A percentile compares a stretch with the other conserved stretches of the same genome.
Evolutionary conservation across 257 asterid species (phyloP).

Genomic region (Leptodermis oblonga): DNA sequence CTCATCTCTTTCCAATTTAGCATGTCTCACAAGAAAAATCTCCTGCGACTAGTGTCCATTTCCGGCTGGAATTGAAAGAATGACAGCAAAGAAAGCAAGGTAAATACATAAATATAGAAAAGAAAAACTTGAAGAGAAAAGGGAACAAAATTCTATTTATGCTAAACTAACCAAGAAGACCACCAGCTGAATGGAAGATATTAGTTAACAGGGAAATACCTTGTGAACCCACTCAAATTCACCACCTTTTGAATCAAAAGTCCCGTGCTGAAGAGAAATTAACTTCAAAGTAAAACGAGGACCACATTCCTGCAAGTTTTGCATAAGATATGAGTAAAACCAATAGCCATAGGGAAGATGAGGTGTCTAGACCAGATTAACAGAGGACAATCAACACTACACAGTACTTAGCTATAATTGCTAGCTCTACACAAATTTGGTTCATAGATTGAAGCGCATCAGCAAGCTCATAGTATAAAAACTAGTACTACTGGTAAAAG

Average conservation of each 20-base stretch:
- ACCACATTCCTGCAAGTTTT: conserved; percentile 73
- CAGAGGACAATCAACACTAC: too few species aligned
- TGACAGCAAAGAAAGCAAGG: not conserved
- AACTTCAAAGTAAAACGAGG: conserved; percentile 87
- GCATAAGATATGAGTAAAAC: too few species aligned
- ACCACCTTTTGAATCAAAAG: conserved; percentile 81
- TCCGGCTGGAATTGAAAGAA: conserved; percentile 54
- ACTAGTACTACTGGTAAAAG: too few species aligned
- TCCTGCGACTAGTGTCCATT: conserved; percentile 94
- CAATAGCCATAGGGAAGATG: too few species aligned
- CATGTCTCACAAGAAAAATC: conserved; percentile 58
- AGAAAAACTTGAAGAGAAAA: not conserved
- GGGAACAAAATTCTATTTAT: not conserved
- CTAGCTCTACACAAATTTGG: too few species aligned
- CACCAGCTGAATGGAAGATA: not conserved
- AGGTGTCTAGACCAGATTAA: too few species aligned
- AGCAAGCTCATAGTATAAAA: too few species aligned
- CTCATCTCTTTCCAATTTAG: not conserved
- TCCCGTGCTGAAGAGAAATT: conserved; percentile 81
- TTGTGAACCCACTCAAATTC: conserved; percentile 97
- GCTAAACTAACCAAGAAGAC: not conserved
- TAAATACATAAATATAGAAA: not conserved
- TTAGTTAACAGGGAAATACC: conserved; percentile 31
- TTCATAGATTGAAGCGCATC: too few species aligned
- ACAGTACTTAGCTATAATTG: too few species aligned